Conservation (phyloP, 75 land plant species). For the Cryptomeria japonica region DNA sequence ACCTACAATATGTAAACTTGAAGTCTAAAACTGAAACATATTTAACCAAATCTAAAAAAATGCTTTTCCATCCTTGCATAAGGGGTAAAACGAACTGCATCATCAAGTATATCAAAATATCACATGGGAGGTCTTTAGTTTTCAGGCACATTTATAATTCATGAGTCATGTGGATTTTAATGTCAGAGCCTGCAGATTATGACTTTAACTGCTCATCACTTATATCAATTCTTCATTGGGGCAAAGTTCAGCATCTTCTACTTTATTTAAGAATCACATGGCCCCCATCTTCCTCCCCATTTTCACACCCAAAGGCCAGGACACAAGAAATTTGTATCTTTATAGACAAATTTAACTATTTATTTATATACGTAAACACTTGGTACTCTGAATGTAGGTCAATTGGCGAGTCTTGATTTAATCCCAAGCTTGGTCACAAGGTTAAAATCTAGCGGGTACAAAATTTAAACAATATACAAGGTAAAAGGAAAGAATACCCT, state of each 20-base stretch:
- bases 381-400: background rate
- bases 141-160: background rate
- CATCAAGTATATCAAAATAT: background rate
- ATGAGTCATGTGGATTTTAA: background rate
- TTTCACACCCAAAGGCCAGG: background rate
- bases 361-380: background rate
- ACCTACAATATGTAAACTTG: background rate
- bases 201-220: background rate
- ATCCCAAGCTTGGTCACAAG: background rate
- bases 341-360: background rate
- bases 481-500: background rate
- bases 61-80: background rate
- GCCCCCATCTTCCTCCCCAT: background rate
- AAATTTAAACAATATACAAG: background rate
- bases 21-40: background rate
- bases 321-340: background rate
- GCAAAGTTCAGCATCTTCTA: background rate
- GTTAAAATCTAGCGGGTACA: background rate
- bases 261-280: background rate
- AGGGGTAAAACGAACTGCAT: background rate
- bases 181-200: background rate
- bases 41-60: background rate
- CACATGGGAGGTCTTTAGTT: background rate
- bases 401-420: background rate
- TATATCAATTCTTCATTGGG: background rate